Conservation (phyloP, 2,329 filamentous ascomycete species). For the Stromatinia cepivora region DNA sequence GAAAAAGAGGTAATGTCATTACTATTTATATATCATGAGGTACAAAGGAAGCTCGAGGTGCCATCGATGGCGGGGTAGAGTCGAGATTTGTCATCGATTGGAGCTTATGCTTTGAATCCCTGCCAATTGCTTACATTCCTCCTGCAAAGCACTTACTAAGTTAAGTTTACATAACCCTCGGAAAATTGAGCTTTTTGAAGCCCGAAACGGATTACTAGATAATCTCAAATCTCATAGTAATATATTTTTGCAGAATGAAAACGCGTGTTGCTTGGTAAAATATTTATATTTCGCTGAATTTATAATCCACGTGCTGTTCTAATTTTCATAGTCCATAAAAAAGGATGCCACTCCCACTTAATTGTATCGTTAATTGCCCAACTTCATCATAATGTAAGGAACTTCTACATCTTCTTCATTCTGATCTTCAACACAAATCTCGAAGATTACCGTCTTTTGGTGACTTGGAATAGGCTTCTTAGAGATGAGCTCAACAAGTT, state of each 20-base stretch:
- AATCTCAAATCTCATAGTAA: background rate
- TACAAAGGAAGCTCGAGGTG: constrained; percentile 18
- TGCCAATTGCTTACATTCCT: constrained; percentile 17
- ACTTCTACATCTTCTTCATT: constrained; percentile 94
- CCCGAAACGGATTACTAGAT: background rate
- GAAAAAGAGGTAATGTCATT: background rate
- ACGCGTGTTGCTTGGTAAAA: background rate
- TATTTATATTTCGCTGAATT: background rate
- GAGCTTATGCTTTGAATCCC: background rate
- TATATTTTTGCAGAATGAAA: background rate
- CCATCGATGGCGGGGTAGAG: constrained; percentile 14
- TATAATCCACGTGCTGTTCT: constrained; percentile 9
- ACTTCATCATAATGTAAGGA: constrained; percentile 89
- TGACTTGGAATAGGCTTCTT: constrained; percentile 90
- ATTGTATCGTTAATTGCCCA: constrained; percentile 32
- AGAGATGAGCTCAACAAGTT: constrained; percentile 83
- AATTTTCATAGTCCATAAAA: constrained; percentile 11
- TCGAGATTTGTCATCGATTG: constrained; percentile 20
- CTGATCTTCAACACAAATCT: constrained; percentile 88
- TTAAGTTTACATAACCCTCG: constrained; percentile 18
- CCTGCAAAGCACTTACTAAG: constrained; percentile 22
- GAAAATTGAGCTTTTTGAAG: background rate
- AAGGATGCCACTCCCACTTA: background rate
- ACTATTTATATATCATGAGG: background rate
- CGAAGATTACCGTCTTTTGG: constrained; percentile 94